Conservation (phyloP, 2,329 filamentous ascomycete species). For the Colletotrichum sp. region DNA sequence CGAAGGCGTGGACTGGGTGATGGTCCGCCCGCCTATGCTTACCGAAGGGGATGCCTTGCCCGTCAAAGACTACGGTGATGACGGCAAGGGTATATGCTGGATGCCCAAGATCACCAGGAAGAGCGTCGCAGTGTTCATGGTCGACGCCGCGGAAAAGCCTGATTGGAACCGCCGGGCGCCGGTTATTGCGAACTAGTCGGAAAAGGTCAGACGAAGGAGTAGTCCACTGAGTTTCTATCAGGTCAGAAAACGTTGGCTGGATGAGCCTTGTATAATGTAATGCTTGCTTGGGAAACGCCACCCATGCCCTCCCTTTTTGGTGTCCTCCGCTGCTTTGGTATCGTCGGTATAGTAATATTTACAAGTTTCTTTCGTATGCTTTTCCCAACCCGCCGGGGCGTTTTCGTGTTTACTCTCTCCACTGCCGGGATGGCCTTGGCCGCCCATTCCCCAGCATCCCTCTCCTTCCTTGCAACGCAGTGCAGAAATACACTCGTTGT, state of each 20-base stretch:
- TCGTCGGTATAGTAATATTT: constrained; percentile 14
- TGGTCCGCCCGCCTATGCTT: constrained; percentile 50
- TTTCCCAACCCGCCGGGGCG: not conserved
- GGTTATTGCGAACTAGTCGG: constrained; percentile 51
- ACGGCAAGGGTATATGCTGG: constrained; percentile 46
- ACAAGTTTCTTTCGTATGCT: constrained; percentile 6
- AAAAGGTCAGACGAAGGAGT: not conserved
- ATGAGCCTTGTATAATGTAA: not conserved
- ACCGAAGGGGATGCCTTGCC: constrained; percentile 38
- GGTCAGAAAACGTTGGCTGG: not conserved
- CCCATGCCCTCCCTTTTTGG: constrained; percentile 4
- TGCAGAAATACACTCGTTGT: not conserved
- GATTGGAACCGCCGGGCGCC: constrained; percentile 49
- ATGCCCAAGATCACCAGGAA: constrained; percentile 39
- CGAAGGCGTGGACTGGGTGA: constrained; percentile 40
- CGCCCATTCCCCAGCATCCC: not conserved
- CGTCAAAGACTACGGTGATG: constrained; percentile 44
- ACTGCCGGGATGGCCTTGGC: not conserved
- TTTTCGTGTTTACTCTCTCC: not conserved
- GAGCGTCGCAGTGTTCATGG: constrained; percentile 51
- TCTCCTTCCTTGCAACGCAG: not conserved
- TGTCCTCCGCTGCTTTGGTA: constrained; percentile 13
- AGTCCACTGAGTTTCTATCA: not conserved
- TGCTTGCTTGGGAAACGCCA: constrained; percentile 12
- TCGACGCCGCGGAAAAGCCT: constrained; percentile 44